Percentiles rank a stretch among this genome's conserved stretches.
Conservation (phyloP, 2,329 filamentous ascomycete species). For the Fusarium sororula region DNA sequence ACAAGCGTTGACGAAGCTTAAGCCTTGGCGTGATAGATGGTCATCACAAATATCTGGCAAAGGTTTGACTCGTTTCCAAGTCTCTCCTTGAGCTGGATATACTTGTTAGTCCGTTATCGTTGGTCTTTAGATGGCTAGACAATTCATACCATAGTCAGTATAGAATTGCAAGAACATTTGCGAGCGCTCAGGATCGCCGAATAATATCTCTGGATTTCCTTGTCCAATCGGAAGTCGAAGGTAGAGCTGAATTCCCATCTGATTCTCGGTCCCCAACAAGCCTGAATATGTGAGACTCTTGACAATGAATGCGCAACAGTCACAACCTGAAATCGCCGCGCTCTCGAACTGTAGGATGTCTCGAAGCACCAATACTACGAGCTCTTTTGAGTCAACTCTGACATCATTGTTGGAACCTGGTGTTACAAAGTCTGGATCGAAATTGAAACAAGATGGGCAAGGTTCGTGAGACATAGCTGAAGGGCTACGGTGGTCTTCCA, state of each 20-base stretch:
- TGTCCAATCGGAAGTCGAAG: slow-evolving; percentile 13
- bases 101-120: neutral
- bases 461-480: neutral
- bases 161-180: slow-evolving; percentile 20
- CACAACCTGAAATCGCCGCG: slow-evolving; percentile 2
- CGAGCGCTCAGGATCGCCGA: neutral
- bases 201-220: slow-evolving; percentile 27
- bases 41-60: slow-evolving; percentile 25
- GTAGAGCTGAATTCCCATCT: neutral
- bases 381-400: neutral
- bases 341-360: neutral
- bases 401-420: neutral
- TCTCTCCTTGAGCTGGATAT: neutral
- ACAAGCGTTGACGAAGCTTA: slow-evolving; percentile 20
- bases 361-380: neutral
- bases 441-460: slow-evolving; percentile 19
- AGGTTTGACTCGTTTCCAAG: slow-evolving; percentile 10
- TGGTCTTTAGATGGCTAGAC: neutral
- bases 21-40: slow-evolving; percentile 11
- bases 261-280: neutral
- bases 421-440: neutral
- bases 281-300: slow-evolving; percentile 9
- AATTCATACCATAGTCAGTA: slow-evolving; percentile 2
- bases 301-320: slow-evolving; percentile 8
- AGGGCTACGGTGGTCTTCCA: neutral